Conservation (phyloP, 176 grass and related monocot species). For the Ampelocalamus luodianensis region DNA sequence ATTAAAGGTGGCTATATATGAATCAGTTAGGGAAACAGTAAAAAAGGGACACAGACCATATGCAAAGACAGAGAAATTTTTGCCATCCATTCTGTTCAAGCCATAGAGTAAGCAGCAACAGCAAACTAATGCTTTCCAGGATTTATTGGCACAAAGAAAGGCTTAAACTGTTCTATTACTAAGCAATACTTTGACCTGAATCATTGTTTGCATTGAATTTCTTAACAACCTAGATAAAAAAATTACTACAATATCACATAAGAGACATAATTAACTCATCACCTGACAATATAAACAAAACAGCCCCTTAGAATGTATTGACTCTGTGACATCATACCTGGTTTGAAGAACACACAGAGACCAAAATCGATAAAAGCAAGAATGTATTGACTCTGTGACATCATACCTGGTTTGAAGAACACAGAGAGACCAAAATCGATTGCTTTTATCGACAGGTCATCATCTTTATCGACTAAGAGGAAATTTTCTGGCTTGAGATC, state of each 20-base stretch:
- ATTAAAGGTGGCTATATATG: not conserved
- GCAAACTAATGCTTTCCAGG: not conserved
- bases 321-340: constrained; percentile 33
- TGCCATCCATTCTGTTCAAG: not conserved
- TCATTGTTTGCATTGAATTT: not conserved
- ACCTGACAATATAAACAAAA: not conserved
- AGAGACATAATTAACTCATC: not conserved
- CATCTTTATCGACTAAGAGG: constrained; percentile 60
- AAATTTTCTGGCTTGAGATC: constrained; percentile 89
- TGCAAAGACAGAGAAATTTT: not conserved
- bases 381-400: not conserved
- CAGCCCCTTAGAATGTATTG: not conserved
- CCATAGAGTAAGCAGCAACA: not conserved
- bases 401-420: constrained; percentile 70
- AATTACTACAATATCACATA: not conserved
- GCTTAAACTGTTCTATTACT: not conserved
- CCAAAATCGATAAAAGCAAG: constrained; percentile 93
- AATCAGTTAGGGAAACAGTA: not conserved
- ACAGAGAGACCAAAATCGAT: constrained; percentile 86
- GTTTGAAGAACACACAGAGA: constrained; percentile 82
- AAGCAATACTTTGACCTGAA: not conserved
- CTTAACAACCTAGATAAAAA: not conserved
- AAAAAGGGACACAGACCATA: not conserved
- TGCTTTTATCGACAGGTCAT: constrained; percentile 70
- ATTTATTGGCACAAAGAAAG: not conserved